Percentiles rank a stretch among this genome's conserved stretches.
phyloP scores from a whole-genome alignment of 345 rosid species.

The Lagerstroemia speciosa region DNA sequence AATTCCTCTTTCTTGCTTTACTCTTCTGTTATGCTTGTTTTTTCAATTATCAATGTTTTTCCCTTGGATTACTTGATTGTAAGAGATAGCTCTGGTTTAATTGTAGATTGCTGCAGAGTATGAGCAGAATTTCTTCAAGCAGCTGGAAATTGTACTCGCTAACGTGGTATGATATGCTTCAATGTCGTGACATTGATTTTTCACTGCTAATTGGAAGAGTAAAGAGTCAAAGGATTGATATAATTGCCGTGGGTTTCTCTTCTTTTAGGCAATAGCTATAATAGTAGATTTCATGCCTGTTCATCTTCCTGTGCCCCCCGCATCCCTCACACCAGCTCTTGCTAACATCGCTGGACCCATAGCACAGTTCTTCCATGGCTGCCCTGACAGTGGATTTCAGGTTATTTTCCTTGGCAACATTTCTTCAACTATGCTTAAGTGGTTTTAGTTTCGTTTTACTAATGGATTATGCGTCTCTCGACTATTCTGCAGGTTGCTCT shows the following conservation, averaged over 20 bases:
- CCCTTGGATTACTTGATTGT: not conserved
- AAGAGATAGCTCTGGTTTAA: conserved; percentile 4
- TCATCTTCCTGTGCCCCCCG: conserved; percentile 68
- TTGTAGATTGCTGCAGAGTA: conserved; percentile 94
- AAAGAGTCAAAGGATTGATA: not conserved
- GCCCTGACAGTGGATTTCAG: too few species aligned
- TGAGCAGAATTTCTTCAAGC: conserved; percentile 79
- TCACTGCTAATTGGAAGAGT: not conserved
- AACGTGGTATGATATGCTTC: conserved; percentile 65
- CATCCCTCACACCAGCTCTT: conserved; percentile 53
- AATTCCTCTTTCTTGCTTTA: not conserved
- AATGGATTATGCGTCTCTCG: conserved; percentile 15
- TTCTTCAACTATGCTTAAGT: too few species aligned
- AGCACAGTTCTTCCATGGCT: too few species aligned
- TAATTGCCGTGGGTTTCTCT: not conserved
- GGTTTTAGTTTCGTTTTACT: too few species aligned
- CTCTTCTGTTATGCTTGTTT: not conserved
- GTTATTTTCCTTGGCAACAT: too few species aligned
- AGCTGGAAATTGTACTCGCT: conserved; percentile 84
- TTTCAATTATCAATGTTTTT: not conserved
- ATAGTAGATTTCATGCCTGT: conserved; percentile 83
- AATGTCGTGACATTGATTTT: not conserved
- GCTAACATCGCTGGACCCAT: conserved; percentile 41
- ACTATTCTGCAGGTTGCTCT: conserved; percentile 69
- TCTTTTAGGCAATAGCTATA: too few species aligned